Base-by-base conservation (phyloP, 768 basidiomycete species). In the Mycena epipterygia region DNA sequence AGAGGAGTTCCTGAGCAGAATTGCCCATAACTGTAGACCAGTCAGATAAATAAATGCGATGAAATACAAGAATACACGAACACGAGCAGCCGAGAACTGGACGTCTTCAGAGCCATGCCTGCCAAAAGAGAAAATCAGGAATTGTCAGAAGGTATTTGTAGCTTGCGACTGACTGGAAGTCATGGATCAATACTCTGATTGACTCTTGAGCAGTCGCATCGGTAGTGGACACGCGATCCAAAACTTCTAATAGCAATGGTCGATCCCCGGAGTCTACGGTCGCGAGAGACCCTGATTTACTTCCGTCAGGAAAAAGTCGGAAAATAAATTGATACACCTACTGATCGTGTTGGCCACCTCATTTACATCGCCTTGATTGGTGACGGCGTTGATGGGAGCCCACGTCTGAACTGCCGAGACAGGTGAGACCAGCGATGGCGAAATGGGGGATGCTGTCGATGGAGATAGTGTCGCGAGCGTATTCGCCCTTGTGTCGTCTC, bases 41-140 rank as follows among this genome's bases (percentile, higher is more conserved):
- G n/a, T n/a, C n/a, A n/a, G n/a, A n/a, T n/a, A 48, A 52, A n/a
- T 25, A 9, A 21, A 13, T 35, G 13, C 33, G 21, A 11, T 19
- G 32, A 37, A 37, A 23, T 25, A n/a, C n/a, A n/a, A n/a, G n/a
- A 23, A 23, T 12, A 3, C 23, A 65, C 64, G 19, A 1, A 70
- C 72, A 1, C 72, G 72, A 32, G 72, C 72, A n/a, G 72, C 72
- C 7, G 72, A 73, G 33, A 73, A 65, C 29, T 73, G 72, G 0
- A 68, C 72, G 6, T 56, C 72, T 23, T 68, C 46, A 19, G 60
- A 64, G 27, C 72, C 68, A 37, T 64, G 48, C 53, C 72, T 70
- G 59, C 17, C n/a, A n/a, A n/a, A 3, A 42, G 25, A 42, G 5
- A 19, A 25, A 14, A 8, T 41, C 14, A 66, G 19, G 25, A 23